A percentile compares a stretch with the other conserved stretches of the same genome.
Conservation (phyloP, 495 filamentous ascomycete species). For the Trichoderma virens region DNA sequence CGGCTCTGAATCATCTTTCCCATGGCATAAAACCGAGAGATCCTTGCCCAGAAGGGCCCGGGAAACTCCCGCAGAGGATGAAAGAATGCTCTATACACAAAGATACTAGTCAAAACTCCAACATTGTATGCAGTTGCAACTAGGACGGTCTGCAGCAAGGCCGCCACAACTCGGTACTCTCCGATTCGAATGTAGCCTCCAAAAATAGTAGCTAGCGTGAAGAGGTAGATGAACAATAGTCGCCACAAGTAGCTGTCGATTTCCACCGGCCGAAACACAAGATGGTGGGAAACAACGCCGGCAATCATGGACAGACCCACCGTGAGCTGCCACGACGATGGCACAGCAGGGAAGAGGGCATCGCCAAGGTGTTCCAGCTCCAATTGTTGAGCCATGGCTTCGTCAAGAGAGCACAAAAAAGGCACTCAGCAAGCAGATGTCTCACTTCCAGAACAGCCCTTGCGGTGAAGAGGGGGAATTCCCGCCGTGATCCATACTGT, state of each 20-base stretch:
- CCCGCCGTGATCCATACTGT: too few species aligned
- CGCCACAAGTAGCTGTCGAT: slow-evolving; percentile 5
- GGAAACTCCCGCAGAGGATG: slow-evolving; percentile 38
- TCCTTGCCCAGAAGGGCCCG: slow-evolving; percentile 30
- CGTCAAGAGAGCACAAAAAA: too few species aligned
- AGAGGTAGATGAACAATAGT: slow-evolving; percentile 6
- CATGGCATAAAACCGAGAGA: slow-evolving; percentile 30
- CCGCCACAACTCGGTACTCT: not conserved
- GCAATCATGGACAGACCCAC: not conserved
- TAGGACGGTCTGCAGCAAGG: not conserved
- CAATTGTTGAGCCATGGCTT: too few species aligned
- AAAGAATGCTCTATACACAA: slow-evolving; percentile 38
- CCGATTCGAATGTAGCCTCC: not conserved
- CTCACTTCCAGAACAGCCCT: too few species aligned
- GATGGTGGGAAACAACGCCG: slow-evolving; percentile 7
- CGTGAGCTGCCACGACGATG: not conserved
- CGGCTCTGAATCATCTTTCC: slow-evolving; percentile 13
- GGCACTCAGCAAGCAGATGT: too few species aligned
- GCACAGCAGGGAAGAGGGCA: not conserved
- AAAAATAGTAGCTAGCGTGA: not conserved
- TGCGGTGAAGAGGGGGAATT: too few species aligned
- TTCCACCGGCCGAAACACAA: slow-evolving; percentile 6
- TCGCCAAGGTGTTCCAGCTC: too few species aligned
- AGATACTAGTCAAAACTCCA: slow-evolving; percentile 27
- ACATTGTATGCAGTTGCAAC: slow-evolving; percentile 3